A percentile compares a stretch with the other conserved stretches of the same genome.
phyloP scores from a whole-genome alignment of 1,284 basidiomycete genomes.

The Caloboletus inedulis region DNA sequence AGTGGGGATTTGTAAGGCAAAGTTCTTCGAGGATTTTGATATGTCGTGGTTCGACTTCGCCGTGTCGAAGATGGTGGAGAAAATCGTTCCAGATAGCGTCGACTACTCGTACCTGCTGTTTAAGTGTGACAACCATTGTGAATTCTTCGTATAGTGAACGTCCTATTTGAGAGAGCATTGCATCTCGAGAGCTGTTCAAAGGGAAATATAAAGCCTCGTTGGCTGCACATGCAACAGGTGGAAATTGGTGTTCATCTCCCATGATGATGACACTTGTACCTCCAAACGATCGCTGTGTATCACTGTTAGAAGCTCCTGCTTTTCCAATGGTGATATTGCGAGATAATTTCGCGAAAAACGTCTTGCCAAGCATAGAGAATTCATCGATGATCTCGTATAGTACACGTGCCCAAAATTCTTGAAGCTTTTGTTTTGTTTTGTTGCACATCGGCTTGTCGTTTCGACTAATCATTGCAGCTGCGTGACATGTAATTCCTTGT shows the following conservation, averaged over 20 bases:
- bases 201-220: neutral
- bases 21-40: neutral
- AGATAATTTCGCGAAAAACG: neutral
- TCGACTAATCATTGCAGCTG: neutral
- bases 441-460: neutral
- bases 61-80: neutral
- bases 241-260: neutral
- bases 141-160: neutral
- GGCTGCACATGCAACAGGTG: neutral
- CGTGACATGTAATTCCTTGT: neutral
- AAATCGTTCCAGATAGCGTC: neutral
- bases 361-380: neutral
- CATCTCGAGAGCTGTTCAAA: too few species aligned
- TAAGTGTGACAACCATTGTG: neutral
- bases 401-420: neutral
- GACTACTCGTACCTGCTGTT: neutral
- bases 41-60: neutral
- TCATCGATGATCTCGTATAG: neutral
- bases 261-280: neutral
- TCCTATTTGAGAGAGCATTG: neutral
- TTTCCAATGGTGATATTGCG: neutral
- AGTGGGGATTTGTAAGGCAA: neutral
- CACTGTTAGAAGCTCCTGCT: too few species aligned
- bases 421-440: neutral
- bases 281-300: too few species aligned